Evolutionary conservation across 257 asterid species (phyloP).

Genomic region (Solanum habrochaites): DNA sequence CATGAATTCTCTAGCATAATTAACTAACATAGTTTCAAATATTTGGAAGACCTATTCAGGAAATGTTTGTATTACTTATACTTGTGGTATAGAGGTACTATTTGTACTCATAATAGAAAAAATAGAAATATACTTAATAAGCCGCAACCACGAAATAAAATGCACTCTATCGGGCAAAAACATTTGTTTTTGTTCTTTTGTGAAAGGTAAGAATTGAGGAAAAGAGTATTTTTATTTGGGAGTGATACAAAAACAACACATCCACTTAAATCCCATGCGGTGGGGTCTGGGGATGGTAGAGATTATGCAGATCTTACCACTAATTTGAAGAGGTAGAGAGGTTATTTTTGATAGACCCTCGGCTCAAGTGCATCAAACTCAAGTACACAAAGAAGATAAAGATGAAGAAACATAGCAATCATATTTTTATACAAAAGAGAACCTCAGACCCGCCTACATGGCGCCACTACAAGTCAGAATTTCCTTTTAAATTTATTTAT

Average conservation of each 20-base stretch:
- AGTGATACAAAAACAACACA: background rate
- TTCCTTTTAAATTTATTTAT: too few species aligned
- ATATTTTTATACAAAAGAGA: too few species aligned
- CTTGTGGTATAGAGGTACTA: background rate
- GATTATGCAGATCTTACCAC: too few species aligned
- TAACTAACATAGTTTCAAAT: background rate
- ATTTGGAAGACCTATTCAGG: background rate
- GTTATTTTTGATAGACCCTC: too few species aligned
- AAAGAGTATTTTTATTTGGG: background rate
- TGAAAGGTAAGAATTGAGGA: background rate
- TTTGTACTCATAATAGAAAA: background rate
- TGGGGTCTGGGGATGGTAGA: too few species aligned
- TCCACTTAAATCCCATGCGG: too few species aligned
- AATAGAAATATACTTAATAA: background rate
- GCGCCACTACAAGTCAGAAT: too few species aligned
- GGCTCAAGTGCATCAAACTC: too few species aligned
- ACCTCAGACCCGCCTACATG: too few species aligned
- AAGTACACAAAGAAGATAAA: too few species aligned
- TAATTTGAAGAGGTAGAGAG: too few species aligned
- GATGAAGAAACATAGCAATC: too few species aligned
- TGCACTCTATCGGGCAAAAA: background rate
- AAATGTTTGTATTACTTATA: background rate
- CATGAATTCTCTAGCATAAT: background rate
- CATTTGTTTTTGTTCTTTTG: background rate
- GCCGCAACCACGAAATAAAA: background rate